Evolutionary conservation across 2,329 filamentous ascomycete genomes (phyloP), one percentile per base, ranked within the genome.

Genomic region (Beauveria bassiana): DNA sequence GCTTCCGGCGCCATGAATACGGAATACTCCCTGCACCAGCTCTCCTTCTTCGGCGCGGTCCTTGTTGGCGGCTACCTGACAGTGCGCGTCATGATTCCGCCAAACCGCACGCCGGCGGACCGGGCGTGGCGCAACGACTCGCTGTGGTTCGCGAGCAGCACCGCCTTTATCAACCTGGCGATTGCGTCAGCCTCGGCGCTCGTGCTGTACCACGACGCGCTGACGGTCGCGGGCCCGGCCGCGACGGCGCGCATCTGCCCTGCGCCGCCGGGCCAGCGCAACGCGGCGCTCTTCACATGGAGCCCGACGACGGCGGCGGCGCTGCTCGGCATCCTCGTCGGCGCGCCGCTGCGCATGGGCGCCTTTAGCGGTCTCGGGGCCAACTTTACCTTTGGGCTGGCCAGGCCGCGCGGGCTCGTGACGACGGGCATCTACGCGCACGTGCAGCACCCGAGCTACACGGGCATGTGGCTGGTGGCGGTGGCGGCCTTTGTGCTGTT

Each of bases 371-470:
- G 74, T 0, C 73, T 85, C 0, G 82, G 81, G 1, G 71, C 69
- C 10, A 77, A 81, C 61, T 85, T 84, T 65, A 85, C 81, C 0
- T 85, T 83, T 65, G 72, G 74, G 2, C 75, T 85, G 2, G 70
- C 76, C 0, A 66, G 72, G 57, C 82, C 82, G 1, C 73, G 79
- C 61, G 65, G 68, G 1, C 68, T 84, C 8, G 72, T 75, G 14
- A 83, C 79, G 0, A 70, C 66, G 1, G 81, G 81, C 0, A 69
- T 83, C 1, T 83, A 83, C 63, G 63, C 64, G 20, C 79, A 77
- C 63, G 68, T 82, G 3, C 80, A 82, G 65, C 80, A 84, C 65
- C 80, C 81, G 2, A 80, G 79, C 60, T 84, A 84, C 62, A 77
- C 76, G 0, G 81, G 78, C 0, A 50, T 77, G 2, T 10, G 73